These are phyloP conservation scores for Hypoxylon sp. DNA, from an alignment of 2,329 filamentous ascomycete species.

Conservation along the genomic window DNA sequence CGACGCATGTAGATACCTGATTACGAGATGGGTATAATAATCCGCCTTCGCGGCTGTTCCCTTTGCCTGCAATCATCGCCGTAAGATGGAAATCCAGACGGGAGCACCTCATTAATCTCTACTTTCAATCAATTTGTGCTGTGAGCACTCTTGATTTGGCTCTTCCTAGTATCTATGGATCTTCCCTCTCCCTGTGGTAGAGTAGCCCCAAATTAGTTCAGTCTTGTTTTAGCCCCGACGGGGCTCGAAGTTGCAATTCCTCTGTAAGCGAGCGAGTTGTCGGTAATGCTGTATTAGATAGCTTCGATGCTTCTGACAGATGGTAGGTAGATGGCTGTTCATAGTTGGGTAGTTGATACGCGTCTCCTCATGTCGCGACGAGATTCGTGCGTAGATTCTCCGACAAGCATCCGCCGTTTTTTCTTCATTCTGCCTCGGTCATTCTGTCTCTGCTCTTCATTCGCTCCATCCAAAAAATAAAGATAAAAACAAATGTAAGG, in stretches of 20 bases:
- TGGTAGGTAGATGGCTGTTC: conserved; percentile 18
- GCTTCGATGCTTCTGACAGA: conserved; percentile 24
- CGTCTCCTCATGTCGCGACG: background rate
- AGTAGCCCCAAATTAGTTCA: conserved; percentile 15
- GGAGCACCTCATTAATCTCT: background rate
- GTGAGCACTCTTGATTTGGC: conserved; percentile 7
- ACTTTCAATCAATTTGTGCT: conserved; percentile 5
- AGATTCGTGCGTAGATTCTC: background rate
- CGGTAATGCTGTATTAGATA: conserved; percentile 24
- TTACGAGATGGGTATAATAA: conserved; percentile 20
- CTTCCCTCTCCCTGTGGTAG: conserved; percentile 6
- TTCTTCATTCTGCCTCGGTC: background rate
- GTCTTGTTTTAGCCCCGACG: conserved; percentile 30
- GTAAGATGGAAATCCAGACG: too few relatives aligned
- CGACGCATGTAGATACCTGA: conserved; percentile 13
- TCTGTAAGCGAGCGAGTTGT: conserved; percentile 28
- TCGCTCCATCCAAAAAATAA: conserved; percentile 20
- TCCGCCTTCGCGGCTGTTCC: background rate
- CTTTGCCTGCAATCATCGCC: background rate
- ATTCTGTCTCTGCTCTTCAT: conserved; percentile 6
- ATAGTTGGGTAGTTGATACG: background rate
- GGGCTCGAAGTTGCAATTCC: conserved; percentile 7
- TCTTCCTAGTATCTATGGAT: conserved; percentile 21
- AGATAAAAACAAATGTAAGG: conserved; percentile 22
- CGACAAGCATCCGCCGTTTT: conserved; percentile 5